Conservation (phyloP, 495 filamentous ascomycete genomes). For the Filosporella fistucella region DNA sequence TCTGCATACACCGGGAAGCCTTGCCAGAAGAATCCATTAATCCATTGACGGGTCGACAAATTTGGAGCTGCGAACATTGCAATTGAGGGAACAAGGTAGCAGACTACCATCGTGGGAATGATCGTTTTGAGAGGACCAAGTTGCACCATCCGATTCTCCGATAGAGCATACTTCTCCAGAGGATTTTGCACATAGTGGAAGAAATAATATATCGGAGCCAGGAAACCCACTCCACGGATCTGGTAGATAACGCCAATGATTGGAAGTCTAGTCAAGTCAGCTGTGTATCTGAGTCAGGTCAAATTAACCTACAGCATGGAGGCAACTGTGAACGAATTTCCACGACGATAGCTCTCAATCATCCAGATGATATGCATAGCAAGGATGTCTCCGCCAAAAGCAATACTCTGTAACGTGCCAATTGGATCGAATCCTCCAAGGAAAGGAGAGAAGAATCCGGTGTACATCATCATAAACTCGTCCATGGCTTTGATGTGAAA, state of each 20-base stretch:
- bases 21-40: slow-evolving; percentile 32
- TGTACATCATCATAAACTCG: slow-evolving; percentile 6
- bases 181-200: slow-evolving; percentile 27
- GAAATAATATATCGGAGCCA: slow-evolving; percentile 36
- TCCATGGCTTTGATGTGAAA: slow-evolving; percentile 7
- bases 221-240: slow-evolving; percentile 27
- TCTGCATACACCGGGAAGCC: slow-evolving; percentile 28
- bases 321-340: slow-evolving; percentile 10
- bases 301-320: slow-evolving; percentile 2
- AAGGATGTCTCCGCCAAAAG: slow-evolving; percentile 15
- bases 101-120: slow-evolving; percentile 27
- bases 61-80: slow-evolving; percentile 25
- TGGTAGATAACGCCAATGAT: slow-evolving; percentile 30
- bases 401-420: slow-evolving; percentile 9
- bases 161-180: slow-evolving; percentile 19
- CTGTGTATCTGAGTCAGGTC: background rate
- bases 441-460: slow-evolving; percentile 10
- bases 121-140: slow-evolving; percentile 25
- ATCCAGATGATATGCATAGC: slow-evolving; percentile 15
- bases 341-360: slow-evolving; percentile 13
- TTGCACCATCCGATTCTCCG: slow-evolving; percentile 26
- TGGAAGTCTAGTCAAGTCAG: slow-evolving; percentile 20
- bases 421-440: slow-evolving; percentile 7
- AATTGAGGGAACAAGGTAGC: slow-evolving; percentile 30
- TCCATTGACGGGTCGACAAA: slow-evolving; percentile 22